These are phyloP conservation scores for Oryza officinalis DNA, from an alignment of 176 grass and related monocot genomes.

Conservation along the genomic window DNA sequence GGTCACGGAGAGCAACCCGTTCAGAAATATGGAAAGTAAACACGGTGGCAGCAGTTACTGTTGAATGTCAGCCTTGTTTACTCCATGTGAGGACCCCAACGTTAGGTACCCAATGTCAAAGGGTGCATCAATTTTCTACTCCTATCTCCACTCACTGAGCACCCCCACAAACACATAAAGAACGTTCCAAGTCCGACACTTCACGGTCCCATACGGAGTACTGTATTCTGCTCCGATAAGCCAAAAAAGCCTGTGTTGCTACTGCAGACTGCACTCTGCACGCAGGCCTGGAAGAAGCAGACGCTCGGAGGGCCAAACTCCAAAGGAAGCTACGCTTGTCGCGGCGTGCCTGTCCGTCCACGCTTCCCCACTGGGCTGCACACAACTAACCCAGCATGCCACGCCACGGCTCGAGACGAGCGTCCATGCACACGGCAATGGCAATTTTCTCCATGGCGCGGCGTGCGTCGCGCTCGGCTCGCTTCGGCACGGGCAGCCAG, in stretches of 20 bases:
- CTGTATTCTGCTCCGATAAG: background rate
- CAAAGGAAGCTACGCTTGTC: constrained; percentile 37
- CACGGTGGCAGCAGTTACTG: background rate
- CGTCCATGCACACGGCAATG: background rate
- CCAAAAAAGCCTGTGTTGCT: constrained; percentile 1
- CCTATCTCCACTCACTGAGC: background rate
- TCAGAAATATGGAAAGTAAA: background rate
- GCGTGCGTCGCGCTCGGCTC: background rate
- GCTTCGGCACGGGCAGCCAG: background rate
- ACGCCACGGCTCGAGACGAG: background rate
- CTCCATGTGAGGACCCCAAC: constrained; percentile 23
- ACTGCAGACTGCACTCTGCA: background rate
- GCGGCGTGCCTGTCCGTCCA: constrained; percentile 32
- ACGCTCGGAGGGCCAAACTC: background rate
- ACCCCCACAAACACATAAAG: background rate
- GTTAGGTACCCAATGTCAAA: constrained; percentile 32
- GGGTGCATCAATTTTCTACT: background rate
- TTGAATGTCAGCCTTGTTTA: background rate
- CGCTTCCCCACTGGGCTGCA: too few relatives aligned
- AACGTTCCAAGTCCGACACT: constrained; percentile 33
- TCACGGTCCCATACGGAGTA: background rate
- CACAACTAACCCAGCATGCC: background rate
- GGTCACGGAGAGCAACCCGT: background rate
- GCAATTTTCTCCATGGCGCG: background rate
- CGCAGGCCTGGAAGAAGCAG: background rate